A percentile compares a stretch with the other conserved stretches of the same genome.
Conservation (phyloP, 2,329 filamentous ascomycete genomes). For the Pseudocercospora fuligena region DNA sequence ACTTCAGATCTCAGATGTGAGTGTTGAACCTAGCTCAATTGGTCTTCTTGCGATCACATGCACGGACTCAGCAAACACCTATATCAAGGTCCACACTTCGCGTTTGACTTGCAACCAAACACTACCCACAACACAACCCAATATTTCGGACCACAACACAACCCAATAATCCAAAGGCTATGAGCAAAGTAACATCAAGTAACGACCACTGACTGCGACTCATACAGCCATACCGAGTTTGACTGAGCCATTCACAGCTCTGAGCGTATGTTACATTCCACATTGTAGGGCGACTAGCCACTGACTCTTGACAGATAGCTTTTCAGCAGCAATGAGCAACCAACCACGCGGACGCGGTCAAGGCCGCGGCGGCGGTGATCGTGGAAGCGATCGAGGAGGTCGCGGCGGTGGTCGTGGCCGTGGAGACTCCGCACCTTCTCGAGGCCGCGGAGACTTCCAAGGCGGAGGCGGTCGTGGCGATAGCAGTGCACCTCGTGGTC, state of each 20-base stretch:
- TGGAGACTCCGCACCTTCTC: constrained; percentile 22
- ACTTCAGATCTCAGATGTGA: neutral
- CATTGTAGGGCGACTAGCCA: neutral
- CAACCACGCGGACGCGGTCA: constrained; percentile 26
- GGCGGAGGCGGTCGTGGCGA: constrained; percentile 21
- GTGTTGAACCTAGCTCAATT: neutral
- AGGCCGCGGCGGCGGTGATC: constrained; percentile 18
- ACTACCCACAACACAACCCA: neutral
- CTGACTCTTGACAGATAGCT: constrained; percentile 4
- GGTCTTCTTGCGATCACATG: neutral
- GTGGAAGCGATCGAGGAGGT: constrained; percentile 23
- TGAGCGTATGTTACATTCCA: neutral
- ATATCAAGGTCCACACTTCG: neutral
- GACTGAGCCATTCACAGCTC: neutral
- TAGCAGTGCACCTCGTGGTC: constrained; percentile 6
- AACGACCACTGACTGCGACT: neutral
- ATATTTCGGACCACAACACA: neutral
- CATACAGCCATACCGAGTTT: neutral
- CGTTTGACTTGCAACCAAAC: no score
- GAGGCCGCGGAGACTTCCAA: constrained; percentile 33
- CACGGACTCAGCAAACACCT: neutral
- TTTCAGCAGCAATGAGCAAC: constrained; percentile 26
- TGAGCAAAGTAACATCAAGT: neutral
- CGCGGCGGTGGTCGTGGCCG: constrained; percentile 25
- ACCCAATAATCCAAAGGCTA: neutral